These are phyloP conservation scores for Triangularia verruculosa DNA, from an alignment of 2,329 filamentous ascomycete genomes.

Conservation along the genomic window DNA sequence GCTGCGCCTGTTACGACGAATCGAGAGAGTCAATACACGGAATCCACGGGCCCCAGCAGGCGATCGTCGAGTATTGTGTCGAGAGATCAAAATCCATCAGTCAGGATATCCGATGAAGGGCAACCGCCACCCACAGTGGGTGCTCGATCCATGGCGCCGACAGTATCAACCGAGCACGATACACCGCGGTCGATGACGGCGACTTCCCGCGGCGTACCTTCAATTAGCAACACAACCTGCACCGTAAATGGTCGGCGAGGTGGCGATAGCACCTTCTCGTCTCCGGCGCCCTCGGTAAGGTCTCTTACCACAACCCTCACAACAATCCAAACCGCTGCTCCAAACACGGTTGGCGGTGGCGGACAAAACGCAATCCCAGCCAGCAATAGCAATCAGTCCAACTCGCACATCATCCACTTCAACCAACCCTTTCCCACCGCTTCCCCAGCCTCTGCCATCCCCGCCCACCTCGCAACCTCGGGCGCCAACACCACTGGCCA, in stretches of 20 bases:
- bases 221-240: constrained; percentile 68
- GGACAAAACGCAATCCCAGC: constrained; percentile 47
- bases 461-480: constrained; percentile 61
- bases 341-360: constrained; percentile 46
- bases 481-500: constrained; percentile 42
- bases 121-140: constrained; percentile 54
- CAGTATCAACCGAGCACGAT: constrained; percentile 79
- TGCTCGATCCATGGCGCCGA: constrained; percentile 70
- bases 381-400: constrained; percentile 41
- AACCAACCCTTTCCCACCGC: constrained; percentile 62
- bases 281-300: constrained; percentile 74
- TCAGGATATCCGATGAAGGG: constrained; percentile 59
- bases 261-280: constrained; percentile 75
- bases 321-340: constrained; percentile 74
- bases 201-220: constrained; percentile 67
- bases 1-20: constrained; percentile 34
- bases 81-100: constrained; percentile 57
- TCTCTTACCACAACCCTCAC: constrained; percentile 82
- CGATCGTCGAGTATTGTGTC: constrained; percentile 50
- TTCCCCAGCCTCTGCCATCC: constrained; percentile 69
- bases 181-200: constrained; percentile 70
- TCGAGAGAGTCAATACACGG: constrained; percentile 51
- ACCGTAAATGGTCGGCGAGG: constrained; percentile 68
- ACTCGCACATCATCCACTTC: constrained; percentile 56
- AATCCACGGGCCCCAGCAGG: constrained; percentile 54